Conservation (phyloP, 108 stramenopile species). For the Fragilaria crotonensis region DNA sequence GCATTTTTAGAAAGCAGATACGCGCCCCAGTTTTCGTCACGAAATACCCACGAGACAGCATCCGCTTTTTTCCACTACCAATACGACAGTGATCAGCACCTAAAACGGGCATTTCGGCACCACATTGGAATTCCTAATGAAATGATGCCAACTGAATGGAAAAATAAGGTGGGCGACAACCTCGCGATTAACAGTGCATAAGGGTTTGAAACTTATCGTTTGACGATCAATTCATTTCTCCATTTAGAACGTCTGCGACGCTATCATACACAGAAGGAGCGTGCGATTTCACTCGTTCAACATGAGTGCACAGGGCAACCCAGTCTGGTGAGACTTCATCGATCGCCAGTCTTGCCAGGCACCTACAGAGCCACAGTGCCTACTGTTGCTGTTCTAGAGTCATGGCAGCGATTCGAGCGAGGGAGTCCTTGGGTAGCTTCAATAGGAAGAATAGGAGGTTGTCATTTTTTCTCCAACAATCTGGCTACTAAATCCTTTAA, state of each 20-base stretch:
- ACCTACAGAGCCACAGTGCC: conserved; percentile 58
- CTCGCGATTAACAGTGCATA: too few relatives aligned
- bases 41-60: conserved; percentile 8
- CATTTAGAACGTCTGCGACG: conserved; percentile 82
- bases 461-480: too few relatives aligned
- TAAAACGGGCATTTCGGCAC: conserved; percentile 4
- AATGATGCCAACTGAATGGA: not conserved
- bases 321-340: conserved; percentile 21
- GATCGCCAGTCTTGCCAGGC: conserved; percentile 15
- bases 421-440: too few relatives aligned
- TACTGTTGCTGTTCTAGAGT: conserved; percentile 55
- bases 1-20: not conserved
- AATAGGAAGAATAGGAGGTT: too few relatives aligned
- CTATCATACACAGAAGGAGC: conserved; percentile 79
- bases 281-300: conserved; percentile 90
- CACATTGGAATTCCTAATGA: not conserved
- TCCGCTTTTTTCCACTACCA: conserved; percentile 4
- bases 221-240: too few relatives aligned
- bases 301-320: conserved; percentile 57
- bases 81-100: conserved; percentile 2
- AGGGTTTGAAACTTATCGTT: too few relatives aligned
- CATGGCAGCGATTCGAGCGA: too few relatives aligned
- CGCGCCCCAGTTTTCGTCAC: conserved; percentile 8
- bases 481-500: too few relatives aligned
- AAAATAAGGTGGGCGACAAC: too few relatives aligned